Evolutionary conservation across 2,329 filamentous ascomycete species (phyloP), one percentile per base, ranked within the genome.

Genomic region (Fulvia fulva): DNA sequence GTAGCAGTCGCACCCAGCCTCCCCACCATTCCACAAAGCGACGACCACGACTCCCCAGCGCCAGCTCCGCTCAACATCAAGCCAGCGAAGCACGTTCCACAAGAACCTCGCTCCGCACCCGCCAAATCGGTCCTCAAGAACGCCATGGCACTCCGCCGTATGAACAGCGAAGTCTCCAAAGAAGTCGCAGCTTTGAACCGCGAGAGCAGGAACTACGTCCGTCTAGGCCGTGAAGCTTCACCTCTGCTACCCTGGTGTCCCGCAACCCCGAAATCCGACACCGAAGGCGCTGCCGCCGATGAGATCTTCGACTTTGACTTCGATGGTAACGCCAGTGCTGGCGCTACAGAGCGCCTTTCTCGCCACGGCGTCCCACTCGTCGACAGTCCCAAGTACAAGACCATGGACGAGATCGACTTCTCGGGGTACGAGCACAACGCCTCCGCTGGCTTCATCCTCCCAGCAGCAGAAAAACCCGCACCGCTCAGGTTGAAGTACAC

Each of bases 161-260:
- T 77, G 76, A 78, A 78, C 62, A 75, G 72, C 25, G 75, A 77
- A 53, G 70, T 72, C 14, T 56, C 63, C 22, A 55, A 58, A 12
- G 19, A 46, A 12, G 32, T 32, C 43, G 23, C 23, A 22, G 30
- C 11, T 21, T 7, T 25, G 26, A 67, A 58, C 12, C 71, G 68
- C 9, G 70, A 68, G 8, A 72, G 71, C 51, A 63, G 74, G 0
- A 69, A 73, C 5, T 78, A 77, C 61, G 59, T 74, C 21, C 66
- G 71, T n/a, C 65, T 78, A 0, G 75, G 75, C 0, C 68, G 76
- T 2, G 75, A 77, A 63, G 70, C 74, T 0, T 66, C 63, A n/a
- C 69, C 70, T 1, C 43, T 71, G 5, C 61, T 74, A 12, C 71
- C 71, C 2, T 73, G 67, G 63, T 41, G 37, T 19, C 60, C 66